These are phyloP conservation scores for Leccinum subrobustum DNA, from an alignment of 1,284 basidiomycete species.

Conservation along the genomic window DNA sequence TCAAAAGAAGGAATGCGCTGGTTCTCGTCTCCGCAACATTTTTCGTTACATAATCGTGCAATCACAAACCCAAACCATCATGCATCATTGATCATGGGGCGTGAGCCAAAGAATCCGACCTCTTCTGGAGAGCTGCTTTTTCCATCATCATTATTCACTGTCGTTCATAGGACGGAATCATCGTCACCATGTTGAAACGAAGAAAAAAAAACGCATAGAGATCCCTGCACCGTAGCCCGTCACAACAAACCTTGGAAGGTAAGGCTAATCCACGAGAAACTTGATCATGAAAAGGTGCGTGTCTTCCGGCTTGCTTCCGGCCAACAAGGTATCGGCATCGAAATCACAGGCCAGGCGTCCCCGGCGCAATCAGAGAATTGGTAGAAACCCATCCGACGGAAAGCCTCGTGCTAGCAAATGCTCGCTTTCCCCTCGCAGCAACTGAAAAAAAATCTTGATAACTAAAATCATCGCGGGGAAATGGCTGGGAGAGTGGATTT, in stretches of 20 bases:
- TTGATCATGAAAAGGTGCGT: not conserved
- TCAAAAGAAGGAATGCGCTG: not conserved
- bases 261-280: not conserved
- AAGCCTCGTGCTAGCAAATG: not conserved
- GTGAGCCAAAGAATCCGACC: not conserved
- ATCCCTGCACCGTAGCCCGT: not conserved
- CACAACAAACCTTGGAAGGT: not conserved
- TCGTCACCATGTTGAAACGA: not conserved
- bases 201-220: not conserved
- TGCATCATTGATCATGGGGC: not conserved
- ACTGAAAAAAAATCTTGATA: not conserved
- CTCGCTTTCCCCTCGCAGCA: constrained; percentile 9
- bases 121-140: not conserved
- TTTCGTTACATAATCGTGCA: not conserved
- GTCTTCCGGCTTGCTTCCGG: not conserved
- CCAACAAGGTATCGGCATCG: not conserved
- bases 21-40: not conserved
- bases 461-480: not conserved
- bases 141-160: not conserved
- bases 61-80: not conserved
- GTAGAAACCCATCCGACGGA: not conserved
- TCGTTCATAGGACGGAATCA: not conserved
- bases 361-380: constrained; percentile 4
- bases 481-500: not conserved
- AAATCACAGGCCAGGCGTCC: not conserved